Base-by-base conservation (phyloP, 176 grass and related monocot species). In the Avena sativa region DNA sequence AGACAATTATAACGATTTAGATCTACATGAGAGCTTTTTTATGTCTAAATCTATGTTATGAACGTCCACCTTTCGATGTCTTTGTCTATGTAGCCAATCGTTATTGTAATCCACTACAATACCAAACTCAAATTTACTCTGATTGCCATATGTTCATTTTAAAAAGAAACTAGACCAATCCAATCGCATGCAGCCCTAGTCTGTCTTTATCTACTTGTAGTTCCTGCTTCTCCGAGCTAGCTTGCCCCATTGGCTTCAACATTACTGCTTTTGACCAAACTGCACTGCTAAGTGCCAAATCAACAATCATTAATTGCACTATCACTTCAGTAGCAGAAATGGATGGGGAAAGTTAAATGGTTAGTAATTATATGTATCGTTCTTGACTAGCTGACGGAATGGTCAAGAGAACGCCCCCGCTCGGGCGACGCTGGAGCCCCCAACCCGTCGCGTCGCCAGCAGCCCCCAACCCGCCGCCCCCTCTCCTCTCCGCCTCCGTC, bases 241-340 rank as follows among this genome's bases (percentile, higher is more conserved):
- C 52, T 71, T 80, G 57, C n/a, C 43, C 51, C 60, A 86, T 82
- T 90, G 88, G 88, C 43, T 57, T 28, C 40, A 86, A 78, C 79
- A 16, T 43, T 71, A 14, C 78, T 74, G 14, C 23, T 26, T 77
- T 90, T 64, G 89, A 79, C 71, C 20, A 11, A 59, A 58, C 12
- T 12, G 32, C 48, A 59, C 1, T 16, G 34, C 23, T 23, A 51
- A 50, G 50, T 51, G 34, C 23, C 47, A 51, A 50, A 74, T 51
- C 12, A 74, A 3, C 44, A 51, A 51, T 74, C 46, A 74, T 49
- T 43, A 43, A 43, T 43, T 69, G 23, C 25, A 66, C 20, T 61
- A 17, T 57, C 9, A 20, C 20, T 44, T 52, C 53, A 1, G 40
- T 71, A 82, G 28, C 66, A 72, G 4, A n/a, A 21, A 79, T 53